Evolutionary conservation across 208 protist genomes (phyloP), one percentile per base, ranked within the genome.

Genomic region (Leishmania arabica): DNA sequence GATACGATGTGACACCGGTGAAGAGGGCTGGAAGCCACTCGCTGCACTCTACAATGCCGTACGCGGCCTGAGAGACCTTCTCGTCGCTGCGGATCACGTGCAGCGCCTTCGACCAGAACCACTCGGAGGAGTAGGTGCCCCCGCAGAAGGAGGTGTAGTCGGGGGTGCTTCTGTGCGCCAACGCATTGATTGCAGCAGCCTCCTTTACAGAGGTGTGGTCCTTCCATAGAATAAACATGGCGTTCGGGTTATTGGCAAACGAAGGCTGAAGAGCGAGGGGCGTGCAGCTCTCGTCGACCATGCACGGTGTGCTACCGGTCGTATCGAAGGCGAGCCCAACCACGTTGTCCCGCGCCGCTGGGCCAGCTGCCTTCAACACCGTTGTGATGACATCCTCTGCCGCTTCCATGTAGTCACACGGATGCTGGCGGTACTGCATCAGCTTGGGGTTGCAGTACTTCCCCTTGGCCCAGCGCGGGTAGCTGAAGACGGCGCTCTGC

Each of bases 221-320:
- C 73, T 93, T 93, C 84, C 90, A 93, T 34, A 93, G 79, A n/a
- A 90, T 85, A 80, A 90, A 91, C 90, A 93, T 93, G 9, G 88
- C 86, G 42, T 90, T 91, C 7, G 88, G 86, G 56, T 91, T 93
- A 27, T 91, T 83, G 34, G 73, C 60, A 75, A 93, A 91, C 2
- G 70, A 69, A 3, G 72, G 53, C 3, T 73, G 75, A 81, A 91
- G 53, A 60, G 90, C 75, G 11, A 93, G 79, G 74, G 88, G 86
- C 34, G 56, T 76, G 80, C 88, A 89, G 37, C 73, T 77, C 60
- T 76, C 83, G 66, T 91, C 88, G 11, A 91, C 86, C 56, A 93
- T 75, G 75, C 84, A 91, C 24, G 88, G 88, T 31, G 88, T 91
- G 75, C 86, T 91, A 58, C 90, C 86, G 11, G 90, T 91, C 24